These are phyloP conservation scores for Trypanosoma cruzi DNA, from an alignment of 208 protist species.

Conservation along the genomic window DNA sequence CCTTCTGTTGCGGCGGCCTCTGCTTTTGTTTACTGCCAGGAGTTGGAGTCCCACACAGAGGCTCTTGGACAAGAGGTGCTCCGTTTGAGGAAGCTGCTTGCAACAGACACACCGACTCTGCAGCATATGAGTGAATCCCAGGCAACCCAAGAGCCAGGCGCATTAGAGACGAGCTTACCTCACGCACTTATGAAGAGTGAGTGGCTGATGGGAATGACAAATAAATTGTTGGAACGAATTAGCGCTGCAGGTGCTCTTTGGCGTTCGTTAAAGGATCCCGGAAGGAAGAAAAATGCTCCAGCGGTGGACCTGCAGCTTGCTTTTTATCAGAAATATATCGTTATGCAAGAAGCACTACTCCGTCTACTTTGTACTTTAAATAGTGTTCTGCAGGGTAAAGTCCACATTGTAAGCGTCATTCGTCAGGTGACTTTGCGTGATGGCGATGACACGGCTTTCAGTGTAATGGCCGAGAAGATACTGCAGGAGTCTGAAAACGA, in stretches of 20 bases:
- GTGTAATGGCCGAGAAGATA: conserved; percentile 13
- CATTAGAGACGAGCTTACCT: neutral
- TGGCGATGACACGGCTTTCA: conserved; percentile 19
- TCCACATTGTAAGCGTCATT: conserved; percentile 14
- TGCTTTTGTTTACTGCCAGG: neutral
- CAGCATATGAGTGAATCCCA: conserved; percentile 12
- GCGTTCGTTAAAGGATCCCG: conserved; percentile 2
- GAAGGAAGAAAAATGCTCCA: conserved; percentile 4
- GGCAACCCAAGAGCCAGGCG: conserved; percentile 4
- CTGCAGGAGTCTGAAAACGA: conserved; percentile 6
- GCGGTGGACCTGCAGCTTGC: conserved; percentile 20
- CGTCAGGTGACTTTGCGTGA: conserved; percentile 19
- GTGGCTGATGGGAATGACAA: conserved; percentile 9
- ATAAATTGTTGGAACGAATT: conserved; percentile 21
- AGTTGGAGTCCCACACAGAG: conserved; percentile 41
- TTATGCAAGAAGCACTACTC: conserved; percentile 22
- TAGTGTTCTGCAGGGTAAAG: conserved; percentile 12
- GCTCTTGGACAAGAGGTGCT: conserved; percentile 43
- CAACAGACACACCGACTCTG: conserved; percentile 10
- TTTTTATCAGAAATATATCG: conserved; percentile 17
- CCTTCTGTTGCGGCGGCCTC: conserved; percentile 11
- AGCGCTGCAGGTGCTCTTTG: conserved; percentile 5
- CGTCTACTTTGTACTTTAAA: conserved; percentile 11
- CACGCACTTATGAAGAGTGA: conserved; percentile 6
- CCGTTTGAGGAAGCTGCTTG: conserved; percentile 35